Conservation (phyloP, 345 rosid genomes). For the Atalantia buxifolia region DNA sequence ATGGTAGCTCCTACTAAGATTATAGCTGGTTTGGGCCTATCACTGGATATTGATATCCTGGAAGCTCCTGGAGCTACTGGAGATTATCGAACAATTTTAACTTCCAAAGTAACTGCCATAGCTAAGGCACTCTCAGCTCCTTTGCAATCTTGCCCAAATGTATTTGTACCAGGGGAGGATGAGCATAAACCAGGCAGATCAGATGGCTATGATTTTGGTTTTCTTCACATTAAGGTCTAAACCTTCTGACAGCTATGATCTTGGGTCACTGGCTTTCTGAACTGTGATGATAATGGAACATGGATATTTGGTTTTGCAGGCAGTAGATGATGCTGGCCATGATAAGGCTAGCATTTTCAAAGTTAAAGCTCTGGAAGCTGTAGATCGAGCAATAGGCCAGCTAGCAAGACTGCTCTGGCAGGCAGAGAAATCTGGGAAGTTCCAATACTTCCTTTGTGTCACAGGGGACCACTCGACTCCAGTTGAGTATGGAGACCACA, state of each 20-base stretch:
- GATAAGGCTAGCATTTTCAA: conserved; percentile 87
- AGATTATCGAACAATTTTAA: conserved; percentile 83
- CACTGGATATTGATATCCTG: conserved; percentile 84
- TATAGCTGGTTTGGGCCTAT: conserved; percentile 90
- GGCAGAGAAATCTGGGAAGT: conserved; percentile 56
- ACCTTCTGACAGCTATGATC: too few species aligned
- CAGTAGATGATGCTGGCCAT: conserved; percentile 97
- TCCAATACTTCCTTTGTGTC: conserved; percentile 67
- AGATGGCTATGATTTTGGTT: conserved; percentile 91
- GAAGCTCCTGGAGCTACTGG: conserved; percentile 97
- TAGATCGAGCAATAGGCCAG: conserved; percentile 75
- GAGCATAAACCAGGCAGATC: conserved; percentile 62
- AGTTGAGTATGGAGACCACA: conserved; percentile 95
- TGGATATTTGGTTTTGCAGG: conserved; percentile 42
- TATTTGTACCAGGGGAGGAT: conserved; percentile 91
- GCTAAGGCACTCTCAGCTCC: conserved; percentile 86
- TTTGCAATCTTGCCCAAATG: conserved; percentile 46
- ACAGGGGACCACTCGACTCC: conserved; percentile 98
- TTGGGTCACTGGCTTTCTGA: not conserved
- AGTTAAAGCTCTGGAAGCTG: conserved; percentile 80
- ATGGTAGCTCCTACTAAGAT: conserved; percentile 99
- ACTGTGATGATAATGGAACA: not conserved
- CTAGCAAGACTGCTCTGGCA: conserved; percentile 85
- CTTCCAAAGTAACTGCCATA: conserved; percentile 78
- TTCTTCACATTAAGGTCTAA: conserved; percentile 88